phyloP scores from a whole-genome alignment of 2,329 filamentous ascomycete species.

The Penicillium sp. region DNA sequence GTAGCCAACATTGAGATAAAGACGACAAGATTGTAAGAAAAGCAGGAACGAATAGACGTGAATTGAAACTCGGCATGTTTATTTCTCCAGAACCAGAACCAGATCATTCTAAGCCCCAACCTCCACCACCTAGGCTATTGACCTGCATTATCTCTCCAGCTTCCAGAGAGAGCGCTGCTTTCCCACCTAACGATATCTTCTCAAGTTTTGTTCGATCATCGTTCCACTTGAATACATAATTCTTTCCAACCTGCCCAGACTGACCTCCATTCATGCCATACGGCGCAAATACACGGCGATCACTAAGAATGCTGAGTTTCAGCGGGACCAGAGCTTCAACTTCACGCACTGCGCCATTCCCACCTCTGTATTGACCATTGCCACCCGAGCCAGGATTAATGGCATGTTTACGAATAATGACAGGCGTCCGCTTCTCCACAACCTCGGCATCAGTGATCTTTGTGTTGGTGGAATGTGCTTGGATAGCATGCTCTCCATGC shows the following conservation, averaged over 20 bases:
- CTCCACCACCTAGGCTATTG: constrained; percentile 6
- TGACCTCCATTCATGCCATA: constrained; percentile 68
- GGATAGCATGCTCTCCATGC: constrained; percentile 71
- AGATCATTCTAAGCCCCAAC: background rate
- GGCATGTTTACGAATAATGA: constrained; percentile 68
- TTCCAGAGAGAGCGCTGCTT: constrained; percentile 1
- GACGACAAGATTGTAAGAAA: too few relatives aligned
- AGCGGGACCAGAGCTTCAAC: constrained; percentile 64
- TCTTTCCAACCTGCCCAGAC: constrained; percentile 72
- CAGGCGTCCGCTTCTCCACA: constrained; percentile 75
- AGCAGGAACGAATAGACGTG: too few relatives aligned
- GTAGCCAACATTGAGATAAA: too few relatives aligned
- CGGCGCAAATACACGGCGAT: constrained; percentile 16
- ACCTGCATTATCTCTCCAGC: constrained; percentile 6
- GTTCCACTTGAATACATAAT: constrained; percentile 37
- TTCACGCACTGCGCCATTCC: constrained; percentile 74
- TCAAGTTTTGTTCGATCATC: constrained; percentile 1
- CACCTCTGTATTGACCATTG: constrained; percentile 63
- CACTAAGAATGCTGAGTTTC: constrained; percentile 21
- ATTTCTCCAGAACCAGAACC: too few relatives aligned
- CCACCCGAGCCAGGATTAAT: constrained; percentile 65
- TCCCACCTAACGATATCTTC: constrained; percentile 1
- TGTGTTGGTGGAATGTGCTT: constrained; percentile 83
- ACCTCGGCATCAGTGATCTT: constrained; percentile 78
- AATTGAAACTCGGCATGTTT: too few relatives aligned